Evolutionary conservation across 1,284 basidiomycete species (phyloP), one percentile per base, ranked within the genome.

Genomic region (Sporisorium sorghi): DNA sequence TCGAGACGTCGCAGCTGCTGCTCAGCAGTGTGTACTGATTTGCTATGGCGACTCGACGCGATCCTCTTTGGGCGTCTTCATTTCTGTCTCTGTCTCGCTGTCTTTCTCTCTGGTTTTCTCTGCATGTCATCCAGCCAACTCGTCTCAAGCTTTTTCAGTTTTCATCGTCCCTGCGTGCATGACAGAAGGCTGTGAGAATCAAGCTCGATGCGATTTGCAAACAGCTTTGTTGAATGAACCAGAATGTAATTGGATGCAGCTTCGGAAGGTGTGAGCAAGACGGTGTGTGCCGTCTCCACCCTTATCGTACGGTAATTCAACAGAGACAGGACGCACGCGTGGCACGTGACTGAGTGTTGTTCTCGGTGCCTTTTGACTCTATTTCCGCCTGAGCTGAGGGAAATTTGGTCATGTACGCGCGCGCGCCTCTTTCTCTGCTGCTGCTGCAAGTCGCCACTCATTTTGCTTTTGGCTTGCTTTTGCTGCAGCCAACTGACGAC

Each of bases 1-100:
- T 81, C 21, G 72, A 78, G 50, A 79, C 78, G 12, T 75, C 71
- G 37, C 74, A 79, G 48, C 46, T 78, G 53, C 66, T 80, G 23
- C 66, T 77, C 35, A 67, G 72, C 66, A 68, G 57, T 44, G 30
- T 49, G 2, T 72, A 73, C 43, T 72, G 40, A 60, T 39, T 14
- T 19, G 37, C 37, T 17, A n/a, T 37, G 4, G 35, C 35, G 35
- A 37, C 7, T 5, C 14, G 1, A 17, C 8, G 2, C 6, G 37
- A 6, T 15, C 30, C 30, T 9, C 21, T 26, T 26, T 28, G 3
- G 7, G 24, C 17, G 32, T 33, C 23, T 32, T 14, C 46, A 32
- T 42, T 42, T 14, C 6, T 23, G 12, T 30, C 39, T 30, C 39
- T 32, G 37, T 28, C 40, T 30, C 28, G n/a, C n/a, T n/a, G n/a